A percentile compares a stretch with the other conserved stretches of the same genome.
These are phyloP conservation scores for Verticillium alfalfae DNA, from an alignment of 2,329 filamentous ascomycete species.

Conservation along the genomic window DNA sequence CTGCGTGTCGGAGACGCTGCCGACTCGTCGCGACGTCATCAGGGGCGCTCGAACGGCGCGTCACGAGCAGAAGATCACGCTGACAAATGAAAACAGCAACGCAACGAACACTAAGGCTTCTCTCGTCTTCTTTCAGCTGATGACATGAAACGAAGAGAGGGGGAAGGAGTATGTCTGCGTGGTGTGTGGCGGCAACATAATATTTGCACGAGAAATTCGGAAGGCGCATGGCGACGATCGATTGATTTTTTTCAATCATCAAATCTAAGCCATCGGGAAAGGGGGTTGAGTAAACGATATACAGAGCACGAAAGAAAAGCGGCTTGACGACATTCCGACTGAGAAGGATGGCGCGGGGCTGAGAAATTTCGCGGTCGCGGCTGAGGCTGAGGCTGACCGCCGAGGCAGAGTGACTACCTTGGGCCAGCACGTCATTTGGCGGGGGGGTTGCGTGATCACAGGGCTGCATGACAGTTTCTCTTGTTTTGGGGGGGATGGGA, in stretches of 20 bases:
- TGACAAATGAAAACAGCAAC: slow-evolving; percentile 18
- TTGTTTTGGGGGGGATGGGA: neutral
- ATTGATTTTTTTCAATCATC: neutral
- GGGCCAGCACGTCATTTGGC: neutral
- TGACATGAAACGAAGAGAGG: too few relatives aligned
- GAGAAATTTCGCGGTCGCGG: neutral
- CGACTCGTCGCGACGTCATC: slow-evolving; percentile 79
- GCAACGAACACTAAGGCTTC: slow-evolving; percentile 16
- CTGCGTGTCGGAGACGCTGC: slow-evolving; percentile 86
- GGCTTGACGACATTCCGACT: too few relatives aligned
- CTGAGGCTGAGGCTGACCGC: neutral
- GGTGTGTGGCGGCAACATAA: too few relatives aligned
- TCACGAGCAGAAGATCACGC: slow-evolving; percentile 14
- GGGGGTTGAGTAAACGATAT: neutral
- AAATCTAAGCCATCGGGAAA: neutral
- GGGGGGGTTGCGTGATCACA: neutral
- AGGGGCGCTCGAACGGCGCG: slow-evolving; percentile 81
- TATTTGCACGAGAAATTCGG: neutral
- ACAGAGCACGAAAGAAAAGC: neutral
- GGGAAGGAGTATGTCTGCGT: too few relatives aligned
- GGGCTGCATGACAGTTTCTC: neutral
- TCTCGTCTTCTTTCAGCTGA: neutral
- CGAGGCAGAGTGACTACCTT: too few relatives aligned
- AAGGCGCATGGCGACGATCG: neutral
- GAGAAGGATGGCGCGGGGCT: too few relatives aligned